Base-by-base conservation (phyloP, 2,329 filamentous ascomycete genomes). In the Akanthomyces lecanii region DNA sequence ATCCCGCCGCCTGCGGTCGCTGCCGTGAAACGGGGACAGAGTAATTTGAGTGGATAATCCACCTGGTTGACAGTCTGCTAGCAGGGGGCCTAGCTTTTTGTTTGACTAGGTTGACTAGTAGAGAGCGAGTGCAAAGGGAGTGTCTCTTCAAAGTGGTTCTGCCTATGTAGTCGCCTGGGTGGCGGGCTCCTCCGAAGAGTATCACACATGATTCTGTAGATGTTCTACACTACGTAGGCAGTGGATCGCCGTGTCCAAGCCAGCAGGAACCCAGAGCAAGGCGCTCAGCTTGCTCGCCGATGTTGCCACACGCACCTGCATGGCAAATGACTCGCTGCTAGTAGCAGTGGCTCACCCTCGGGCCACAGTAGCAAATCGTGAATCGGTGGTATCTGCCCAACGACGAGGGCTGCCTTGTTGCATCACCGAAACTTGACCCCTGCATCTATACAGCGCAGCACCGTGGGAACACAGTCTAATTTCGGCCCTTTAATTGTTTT, bases 301-400 rank as follows among this genome's bases (percentile, higher is more conserved):
- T 21, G 11, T 38, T 38, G 28, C 33, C 33, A 38, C 33, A 38
- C 33, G 47, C 47, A 52, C 48, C 33, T 45, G 18, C 47, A 45
- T 53, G 57, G n/a, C 33, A 10, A 61, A 52, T 61, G 57, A 61
- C 57, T 61, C 57, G 57, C 48, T 44, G 38, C 23, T 52, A 44
- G 36, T 53, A 30, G 23, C 16, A 36, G 50, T 18, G n/a, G 16
- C 28, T 53, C 36, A 38, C 21, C 33, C 12, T 38, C n/a, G 16
- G 45, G 48, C 18, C 33, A 12, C 38, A 61, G 57, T 61, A 52
- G 25, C 47, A 60, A 52, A 52, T 42, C 56, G 45, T 21, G 21
- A 51, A 51, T 52, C n/a, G 23, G 16, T 33, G 21, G 48, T 50
- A 44, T 44, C 38, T 11, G 57, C 57, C 38, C 25, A 53, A 36